Evolutionary conservation across 345 rosid species (phyloP), one percentile per base, ranked within the genome.

Genomic region (Sisymbrium altissimum): DNA sequence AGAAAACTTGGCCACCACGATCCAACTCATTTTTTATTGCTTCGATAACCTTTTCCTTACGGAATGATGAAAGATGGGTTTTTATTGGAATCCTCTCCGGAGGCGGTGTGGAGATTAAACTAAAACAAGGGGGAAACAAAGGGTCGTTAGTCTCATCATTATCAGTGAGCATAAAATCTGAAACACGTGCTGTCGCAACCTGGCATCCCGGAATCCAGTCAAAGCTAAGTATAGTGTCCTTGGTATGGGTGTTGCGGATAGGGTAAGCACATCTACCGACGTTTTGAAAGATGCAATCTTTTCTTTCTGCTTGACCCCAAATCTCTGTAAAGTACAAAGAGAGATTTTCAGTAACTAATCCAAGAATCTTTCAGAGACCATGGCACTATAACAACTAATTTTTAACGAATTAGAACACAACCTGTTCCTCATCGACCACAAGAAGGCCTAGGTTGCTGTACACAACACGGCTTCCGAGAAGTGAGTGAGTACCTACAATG

Each of bases 391-490:
- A 77, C 49, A 55, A 23, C 70, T 44, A 54, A 7, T 30, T 53
- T 53, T 33, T 8, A 43, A 61, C 1, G 78, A 72, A 52, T 57
- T 46, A 68, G 13, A 77, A 68, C 68, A 70, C 71, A 81, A 94
- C 98, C 96, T 94, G 98, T 82, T 94, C 98, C 78, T 94, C 98
- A 80, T 94, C 97, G 39, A 91, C 97, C 44, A 94, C 97, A 79
- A 94, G 93, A 81, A 94, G 96, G 78, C 98, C 98, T 27, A 91
- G 86, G 78, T 91, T 94, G 70, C 79, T 91, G 73, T 94, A 94
- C 44, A 86, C 87, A 71, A 94, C 98, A 43, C 95, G 93, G 82
- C 79, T 86, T 78, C 98, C 98, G 56, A 94, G 94, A 83, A 94
- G 98, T 50, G 98, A 81, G 81, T 94, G 98, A 74, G 98, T 94